Conservation (phyloP, 2,329 filamentous ascomycete species). For the Cercospora zeae-maydis region DNA sequence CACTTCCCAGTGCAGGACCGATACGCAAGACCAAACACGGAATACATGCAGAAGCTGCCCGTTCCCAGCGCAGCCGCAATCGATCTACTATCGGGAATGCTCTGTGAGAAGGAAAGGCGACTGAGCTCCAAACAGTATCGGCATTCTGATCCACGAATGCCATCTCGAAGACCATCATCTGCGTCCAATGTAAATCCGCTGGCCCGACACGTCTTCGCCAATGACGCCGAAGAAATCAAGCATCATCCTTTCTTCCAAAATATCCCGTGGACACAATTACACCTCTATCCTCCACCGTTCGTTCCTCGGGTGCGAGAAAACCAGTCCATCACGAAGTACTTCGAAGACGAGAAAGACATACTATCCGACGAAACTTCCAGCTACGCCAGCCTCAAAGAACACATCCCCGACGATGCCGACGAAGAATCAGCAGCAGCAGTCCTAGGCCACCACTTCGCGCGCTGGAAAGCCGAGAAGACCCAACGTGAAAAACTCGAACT, state of each 20-base stretch:
- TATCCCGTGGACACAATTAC: conserved; percentile 73
- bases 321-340: conserved; percentile 70
- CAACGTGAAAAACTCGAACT: conserved; percentile 32
- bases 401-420: conserved; percentile 18
- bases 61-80: conserved; percentile 67
- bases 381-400: conserved; percentile 26
- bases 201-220: conserved; percentile 62
- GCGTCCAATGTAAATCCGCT: conserved; percentile 42
- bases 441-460: conserved; percentile 17
- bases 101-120: conserved; percentile 69
- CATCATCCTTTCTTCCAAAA: conserved; percentile 78
- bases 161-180: conserved; percentile 35
- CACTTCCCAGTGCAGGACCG: conserved; percentile 61
- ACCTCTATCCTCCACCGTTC: conserved; percentile 70
- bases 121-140: conserved; percentile 70
- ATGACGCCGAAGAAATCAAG: conserved; percentile 89
- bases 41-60: conserved; percentile 36
- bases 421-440: conserved; percentile 14
- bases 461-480: conserved; percentile 27
- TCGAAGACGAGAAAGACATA: conserved; percentile 75
- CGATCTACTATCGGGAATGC: conserved; percentile 68
- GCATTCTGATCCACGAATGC: conserved; percentile 55
- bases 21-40: conserved; percentile 51
- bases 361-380: conserved; percentile 37
- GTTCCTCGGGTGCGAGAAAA: conserved; percentile 62